Evolutionary conservation across 176 grass and related monocot species (phyloP).

Genomic region (Oryza longistaminata): DNA sequence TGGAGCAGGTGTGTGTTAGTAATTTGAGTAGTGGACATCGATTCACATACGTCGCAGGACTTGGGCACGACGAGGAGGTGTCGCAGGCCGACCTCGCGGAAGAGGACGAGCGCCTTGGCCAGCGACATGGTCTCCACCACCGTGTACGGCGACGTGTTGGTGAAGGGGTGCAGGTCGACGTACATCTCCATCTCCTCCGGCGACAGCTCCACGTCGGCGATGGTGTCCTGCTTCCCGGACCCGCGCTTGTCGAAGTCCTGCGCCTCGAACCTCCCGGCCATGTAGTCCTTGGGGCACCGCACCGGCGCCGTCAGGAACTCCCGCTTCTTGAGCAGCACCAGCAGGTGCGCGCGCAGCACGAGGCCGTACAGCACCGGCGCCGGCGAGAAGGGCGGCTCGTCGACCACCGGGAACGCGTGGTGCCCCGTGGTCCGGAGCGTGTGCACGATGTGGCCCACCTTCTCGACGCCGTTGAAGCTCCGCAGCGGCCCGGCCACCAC

Average conservation of each 20-base stretch:
- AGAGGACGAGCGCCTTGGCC: conserved; percentile 88
- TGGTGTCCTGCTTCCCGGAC: conserved; percentile 71
- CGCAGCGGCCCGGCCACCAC: conserved; percentile 70
- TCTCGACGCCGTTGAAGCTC: conserved; percentile 72
- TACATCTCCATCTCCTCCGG: conserved; percentile 98
- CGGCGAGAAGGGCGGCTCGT: conserved; percentile 65
- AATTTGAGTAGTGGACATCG: background rate
- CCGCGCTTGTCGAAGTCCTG: conserved; percentile 85
- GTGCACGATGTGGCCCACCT: conserved; percentile 74
- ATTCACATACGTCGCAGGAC: conserved; percentile 52
- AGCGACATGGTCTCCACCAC: conserved; percentile 97
- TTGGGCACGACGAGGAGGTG: conserved; percentile 89
- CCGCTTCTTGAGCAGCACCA: conserved; percentile 74
- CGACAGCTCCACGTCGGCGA: conserved; percentile 56
- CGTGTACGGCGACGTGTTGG: conserved; percentile 92
- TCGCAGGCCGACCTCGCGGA: conserved; percentile 87
- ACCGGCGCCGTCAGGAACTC: conserved; percentile 44
- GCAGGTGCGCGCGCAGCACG: conserved; percentile 74
- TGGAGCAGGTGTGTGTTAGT: background rate
- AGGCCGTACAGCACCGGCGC: conserved; percentile 68
- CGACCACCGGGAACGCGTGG: conserved; percentile 90
- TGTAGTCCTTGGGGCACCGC: conserved; percentile 31
- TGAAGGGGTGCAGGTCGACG: conserved; percentile 87
- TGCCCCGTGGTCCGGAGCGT: conserved; percentile 67
- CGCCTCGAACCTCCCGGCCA: conserved; percentile 53